Evolutionary conservation across 192 early-diverging fungal species (phyloP), one percentile per base, ranked within the genome.

Genomic region (Dispira parvispora): DNA sequence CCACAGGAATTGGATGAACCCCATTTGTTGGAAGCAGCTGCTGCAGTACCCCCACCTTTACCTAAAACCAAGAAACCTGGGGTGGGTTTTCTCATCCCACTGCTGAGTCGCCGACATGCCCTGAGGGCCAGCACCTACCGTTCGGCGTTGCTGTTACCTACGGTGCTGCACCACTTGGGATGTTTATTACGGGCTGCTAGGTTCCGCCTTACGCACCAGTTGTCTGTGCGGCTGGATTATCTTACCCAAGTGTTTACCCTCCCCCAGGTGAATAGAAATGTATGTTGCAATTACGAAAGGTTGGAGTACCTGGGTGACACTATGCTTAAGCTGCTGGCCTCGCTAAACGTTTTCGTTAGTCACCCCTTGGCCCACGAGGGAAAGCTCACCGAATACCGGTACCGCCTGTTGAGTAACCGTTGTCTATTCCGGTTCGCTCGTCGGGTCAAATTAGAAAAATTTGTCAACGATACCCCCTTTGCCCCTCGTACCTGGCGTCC

Each of bases 251-350:
- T 92, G 11, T 77, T 91, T 47, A 90, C 90, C 0, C 25, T 55
- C 16, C 53, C 53, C 18, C 72, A 88, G 1, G 76, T 88, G 14
- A 80, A 82, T 9, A 75, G 91, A 3, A 80, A 68, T 63, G 71
- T 80, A 63, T 78, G 79, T 28, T 75, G 75, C 61, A 80, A 88
- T 67, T 94, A 96, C 67, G 89, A 96, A 70, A 86, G 94, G 0
- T 69, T 92, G 0, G 92, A 96, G 73, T 83, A 85, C 8, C 73
- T 94, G 16, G 94, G 94, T 10, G 93, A 96, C 65, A 84, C 91
- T 25, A 86, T 91, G 45, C 75, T 96, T 23, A 96, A 96, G 67
- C 78, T 87, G 54, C 70, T 85, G 1, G 71, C 79, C 3, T 84
- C 84, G 0, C 74, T 88, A 26, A 81, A 84, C 63, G 70, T 93